Evolutionary conservation across 106 monocot species (phyloP).

Genomic region (Acorus calamus): DNA sequence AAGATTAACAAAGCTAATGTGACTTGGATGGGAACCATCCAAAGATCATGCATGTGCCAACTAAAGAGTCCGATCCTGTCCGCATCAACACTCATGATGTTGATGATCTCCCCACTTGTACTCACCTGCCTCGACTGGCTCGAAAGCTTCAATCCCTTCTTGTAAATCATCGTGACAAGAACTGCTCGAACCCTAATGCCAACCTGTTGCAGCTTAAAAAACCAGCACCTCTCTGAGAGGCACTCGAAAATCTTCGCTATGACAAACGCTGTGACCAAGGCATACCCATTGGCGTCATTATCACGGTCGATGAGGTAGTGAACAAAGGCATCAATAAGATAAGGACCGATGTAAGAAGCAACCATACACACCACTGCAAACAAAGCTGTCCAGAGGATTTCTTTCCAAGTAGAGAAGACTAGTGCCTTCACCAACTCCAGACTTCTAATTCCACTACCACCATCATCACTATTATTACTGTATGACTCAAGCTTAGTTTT

Average conservation of each 20-base stretch:
- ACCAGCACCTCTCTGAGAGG: constrained; percentile 11
- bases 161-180: constrained; percentile 5
- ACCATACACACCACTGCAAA: constrained; percentile 17
- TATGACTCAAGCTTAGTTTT: constrained; percentile 16
- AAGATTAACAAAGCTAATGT: no score
- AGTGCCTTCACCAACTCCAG: constrained; percentile 16
- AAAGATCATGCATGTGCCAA: no score
- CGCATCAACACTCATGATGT: no score
- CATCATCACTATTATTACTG: background rate
- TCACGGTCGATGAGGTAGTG: constrained; percentile 22
- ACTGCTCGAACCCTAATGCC: constrained; percentile 4
- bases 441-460: constrained; percentile 1
- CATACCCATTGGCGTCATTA: background rate
- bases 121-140: constrained; percentile 1
- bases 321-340: constrained; percentile 32
- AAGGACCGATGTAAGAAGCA: constrained; percentile 28
- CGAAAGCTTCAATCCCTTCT: constrained; percentile 3
- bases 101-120: constrained; percentile 5
- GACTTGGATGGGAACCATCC: no score
- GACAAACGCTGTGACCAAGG: constrained; percentile 1
- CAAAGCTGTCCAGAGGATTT: constrained; percentile 15
- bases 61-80: no score
- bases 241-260: background rate
- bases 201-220: constrained; percentile 2
- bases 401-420: constrained; percentile 13